Evolutionary conservation across 257 asterid genomes (phyloP), one percentile per base, ranked within the genome.

Genomic region (Mentha longifolia): DNA sequence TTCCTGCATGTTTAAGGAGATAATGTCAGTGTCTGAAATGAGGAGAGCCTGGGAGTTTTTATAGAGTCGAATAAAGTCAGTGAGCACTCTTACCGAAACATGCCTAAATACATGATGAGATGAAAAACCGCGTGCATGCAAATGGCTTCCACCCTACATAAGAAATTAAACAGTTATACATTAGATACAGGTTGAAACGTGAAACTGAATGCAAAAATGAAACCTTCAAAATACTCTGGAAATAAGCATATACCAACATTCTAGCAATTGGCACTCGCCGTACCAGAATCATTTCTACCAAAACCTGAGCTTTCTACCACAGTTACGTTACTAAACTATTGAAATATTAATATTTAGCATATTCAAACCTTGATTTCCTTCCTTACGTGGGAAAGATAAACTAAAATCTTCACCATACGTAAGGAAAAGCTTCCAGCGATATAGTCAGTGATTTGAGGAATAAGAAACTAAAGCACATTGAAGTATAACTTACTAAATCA

Each of bases 111-210:
- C 97, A 65, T 88, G 92, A 78, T 85, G 84, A 45, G 78, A 73
- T 61, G 99, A 94, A 66, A 80, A 62, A 2, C 97, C 96, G 58
- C 90, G 83, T 17, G 96, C 85, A 81, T 94, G 97, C 70, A 94
- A 57, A 56, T 89, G 78, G 87, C 89, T 94, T 74, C 99, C 99
- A 72, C 97, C 96, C 98, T 92, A 71, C 85, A 79, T 22, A 47
- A 78, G 45, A 56, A 82, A 70, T 45, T 17, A 57, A 71, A 68
- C 3, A 67, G 16, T 37, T 37, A 70, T 42, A 30, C 59, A 61
- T 81, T 77, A 86, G 85, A 41, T 76, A 72, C 72, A 68, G 35
- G 67, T 80, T 58, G 65, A 41, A 64, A 28, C 50, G 45, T 58
- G 50, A 58, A 43, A 65, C 5, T 37, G 64, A 55, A 71, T 5